Conservation (phyloP, 768 basidiomycete species). For the Termitomyces sp. region DNA sequence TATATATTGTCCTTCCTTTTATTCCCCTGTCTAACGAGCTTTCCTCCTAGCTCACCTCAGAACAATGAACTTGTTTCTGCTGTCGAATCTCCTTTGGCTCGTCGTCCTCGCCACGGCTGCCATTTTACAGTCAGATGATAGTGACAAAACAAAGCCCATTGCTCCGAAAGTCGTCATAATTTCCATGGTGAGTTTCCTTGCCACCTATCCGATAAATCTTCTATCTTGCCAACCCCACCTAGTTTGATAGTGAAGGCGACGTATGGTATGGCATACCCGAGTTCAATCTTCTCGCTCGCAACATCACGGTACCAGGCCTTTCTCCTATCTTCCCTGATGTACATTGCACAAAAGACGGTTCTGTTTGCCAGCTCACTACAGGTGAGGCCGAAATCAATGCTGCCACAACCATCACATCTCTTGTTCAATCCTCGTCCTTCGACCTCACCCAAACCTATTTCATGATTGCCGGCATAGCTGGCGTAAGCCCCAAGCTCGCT, state of each 20-base stretch:
- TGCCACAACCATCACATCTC: conserved; percentile 10
- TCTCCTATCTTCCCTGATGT: conserved; percentile 10
- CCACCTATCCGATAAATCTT: background rate
- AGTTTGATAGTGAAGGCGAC: conserved; percentile 12
- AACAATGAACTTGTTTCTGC: conserved; percentile 7
- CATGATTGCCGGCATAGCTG: conserved; percentile 11
- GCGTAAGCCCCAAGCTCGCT: conserved; percentile 8
- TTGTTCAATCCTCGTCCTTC: conserved; percentile 6
- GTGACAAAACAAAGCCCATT: background rate
- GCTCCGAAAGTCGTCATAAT: conserved; percentile 11
- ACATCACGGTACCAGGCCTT: conserved; percentile 10
- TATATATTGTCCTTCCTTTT: background rate
- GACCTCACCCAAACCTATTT: conserved; percentile 9
- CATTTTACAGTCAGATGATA: background rate
- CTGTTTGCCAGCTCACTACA: conserved; percentile 9
- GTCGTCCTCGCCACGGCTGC: conserved; percentile 4
- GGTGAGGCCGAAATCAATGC: conserved; percentile 13
- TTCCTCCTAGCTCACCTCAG: background rate
- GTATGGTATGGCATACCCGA: conserved; percentile 11
- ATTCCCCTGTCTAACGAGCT: background rate
- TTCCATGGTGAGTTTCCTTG: conserved; percentile 7
- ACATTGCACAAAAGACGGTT: conserved; percentile 5
- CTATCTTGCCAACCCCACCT: background rate
- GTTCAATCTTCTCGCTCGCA: conserved; percentile 9
- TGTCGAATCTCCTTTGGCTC: conserved; percentile 8